These are phyloP conservation scores for Alternaria longipes DNA, from an alignment of 2,329 filamentous ascomycete species.

Conservation along the genomic window DNA sequence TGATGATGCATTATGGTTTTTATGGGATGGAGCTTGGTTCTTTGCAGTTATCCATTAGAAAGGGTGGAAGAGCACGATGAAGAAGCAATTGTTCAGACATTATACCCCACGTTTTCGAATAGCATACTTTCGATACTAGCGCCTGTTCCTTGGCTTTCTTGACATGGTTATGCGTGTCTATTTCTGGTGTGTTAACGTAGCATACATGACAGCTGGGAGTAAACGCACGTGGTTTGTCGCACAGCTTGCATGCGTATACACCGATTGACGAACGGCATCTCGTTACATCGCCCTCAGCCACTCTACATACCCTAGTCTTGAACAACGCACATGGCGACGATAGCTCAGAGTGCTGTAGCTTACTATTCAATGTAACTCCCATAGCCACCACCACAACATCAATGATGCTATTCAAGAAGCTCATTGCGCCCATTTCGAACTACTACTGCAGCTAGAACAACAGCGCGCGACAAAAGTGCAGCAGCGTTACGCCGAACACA, in stretches of 20 bases:
- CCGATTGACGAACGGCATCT: neutral
- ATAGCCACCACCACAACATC: constrained; percentile 4
- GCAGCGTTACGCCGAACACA: neutral
- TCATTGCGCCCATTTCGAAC: neutral
- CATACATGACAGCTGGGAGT: constrained; percentile 2
- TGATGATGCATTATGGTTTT: constrained; percentile 13
- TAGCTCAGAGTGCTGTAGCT: neutral
- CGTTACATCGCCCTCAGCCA: constrained; percentile 1
- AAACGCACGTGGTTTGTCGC: neutral
- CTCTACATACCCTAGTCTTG: neutral
- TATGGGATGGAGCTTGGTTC: neutral
- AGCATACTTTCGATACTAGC: constrained; percentile 1
- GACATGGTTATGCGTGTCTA: neutral
- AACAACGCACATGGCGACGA: neutral
- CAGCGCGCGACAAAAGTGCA: neutral
- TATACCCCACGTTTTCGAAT: constrained; percentile 15
- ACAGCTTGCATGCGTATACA: neutral
- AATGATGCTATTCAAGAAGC: constrained; percentile 2
- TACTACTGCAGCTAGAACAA: neutral
- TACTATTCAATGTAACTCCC: neutral
- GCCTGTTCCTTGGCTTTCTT: neutral
- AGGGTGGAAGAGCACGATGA: neutral
- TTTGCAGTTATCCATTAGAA: constrained; percentile 1
- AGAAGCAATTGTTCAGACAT: constrained; percentile 12
- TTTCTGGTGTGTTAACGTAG: neutral